These are phyloP conservation scores for Apiotrichum sp. DNA, from an alignment of 1,284 basidiomycete genomes.

Conservation along the genomic window DNA sequence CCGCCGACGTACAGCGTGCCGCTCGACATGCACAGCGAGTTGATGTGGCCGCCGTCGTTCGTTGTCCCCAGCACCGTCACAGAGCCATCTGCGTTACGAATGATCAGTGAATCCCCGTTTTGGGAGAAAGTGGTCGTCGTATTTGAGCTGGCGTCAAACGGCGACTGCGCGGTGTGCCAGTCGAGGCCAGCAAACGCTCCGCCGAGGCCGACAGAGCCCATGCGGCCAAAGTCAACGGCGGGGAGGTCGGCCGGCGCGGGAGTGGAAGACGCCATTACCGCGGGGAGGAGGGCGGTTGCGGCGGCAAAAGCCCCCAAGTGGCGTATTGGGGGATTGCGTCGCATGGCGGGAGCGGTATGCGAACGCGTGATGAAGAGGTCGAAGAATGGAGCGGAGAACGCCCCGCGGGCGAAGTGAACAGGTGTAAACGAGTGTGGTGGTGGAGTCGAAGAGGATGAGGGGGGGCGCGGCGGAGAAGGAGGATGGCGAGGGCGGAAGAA, in stretches of 20 bases:
- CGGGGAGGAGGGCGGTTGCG: conserved; percentile 15
- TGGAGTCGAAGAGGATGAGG: not conserved
- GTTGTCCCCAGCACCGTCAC: conserved; percentile 31
- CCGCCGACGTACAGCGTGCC: conserved; percentile 42
- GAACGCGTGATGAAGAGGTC: not conserved
- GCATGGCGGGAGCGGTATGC: conserved; percentile 11
- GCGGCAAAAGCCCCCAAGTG: conserved; percentile 18
- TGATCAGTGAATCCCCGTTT: conserved; percentile 35
- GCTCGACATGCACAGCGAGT: conserved; percentile 33
- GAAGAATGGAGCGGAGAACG: conserved; percentile 1
- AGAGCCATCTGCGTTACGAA: conserved; percentile 19
- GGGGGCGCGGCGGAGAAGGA: too few relatives aligned
- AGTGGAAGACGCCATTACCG: conserved; percentile 23
- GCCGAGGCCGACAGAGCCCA: conserved; percentile 79
- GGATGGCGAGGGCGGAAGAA: too few relatives aligned
- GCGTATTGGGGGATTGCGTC: conserved; percentile 22
- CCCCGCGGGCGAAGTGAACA: not conserved
- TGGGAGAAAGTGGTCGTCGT: conserved; percentile 25
- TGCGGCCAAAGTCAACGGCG: conserved; percentile 78
- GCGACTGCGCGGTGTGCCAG: conserved; percentile 38
- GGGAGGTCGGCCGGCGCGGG: conserved; percentile 59
- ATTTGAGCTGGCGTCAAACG: conserved; percentile 25
- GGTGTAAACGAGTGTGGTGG: conserved; percentile 5
- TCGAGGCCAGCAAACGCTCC: conserved; percentile 81
- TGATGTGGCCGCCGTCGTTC: conserved; percentile 37